Percentiles rank a stretch among this genome's conserved stretches.
phyloP scores from a whole-genome alignment of 1,139 yeast species.

The Candida glucosophila region DNA sequence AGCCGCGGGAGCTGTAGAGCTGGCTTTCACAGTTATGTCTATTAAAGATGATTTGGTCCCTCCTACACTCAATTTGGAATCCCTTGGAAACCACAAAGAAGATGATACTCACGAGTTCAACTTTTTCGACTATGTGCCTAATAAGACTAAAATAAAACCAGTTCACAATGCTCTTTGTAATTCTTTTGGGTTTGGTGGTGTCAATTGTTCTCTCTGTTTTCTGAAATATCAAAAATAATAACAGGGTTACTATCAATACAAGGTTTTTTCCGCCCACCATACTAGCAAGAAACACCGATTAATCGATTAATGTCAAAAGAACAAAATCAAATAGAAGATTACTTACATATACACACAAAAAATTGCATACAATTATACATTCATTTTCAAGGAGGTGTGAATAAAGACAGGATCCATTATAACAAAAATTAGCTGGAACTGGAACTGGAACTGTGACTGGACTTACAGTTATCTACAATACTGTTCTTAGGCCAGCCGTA shows the following conservation, averaged over 20 bases:
- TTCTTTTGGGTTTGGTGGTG: constrained; percentile 97
- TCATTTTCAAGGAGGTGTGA: too few species aligned
- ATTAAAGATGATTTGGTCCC: constrained; percentile 54
- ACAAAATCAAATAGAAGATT: too few species aligned
- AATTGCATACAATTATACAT: too few species aligned
- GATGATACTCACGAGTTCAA: constrained; percentile 32
- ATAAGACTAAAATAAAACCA: constrained; percentile 27
- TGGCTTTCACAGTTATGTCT: constrained; percentile 70
- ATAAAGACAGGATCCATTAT: too few species aligned
- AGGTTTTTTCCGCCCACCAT: too few species aligned
- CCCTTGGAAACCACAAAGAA: constrained; percentile 39
- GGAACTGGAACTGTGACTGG: too few species aligned
- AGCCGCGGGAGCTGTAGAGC: constrained; percentile 93
- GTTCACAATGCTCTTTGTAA: constrained; percentile 66
- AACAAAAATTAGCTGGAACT: too few species aligned
- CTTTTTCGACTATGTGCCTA: constrained; percentile 54
- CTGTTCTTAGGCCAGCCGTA: constrained; percentile 49
- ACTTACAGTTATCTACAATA: constrained; percentile 12
- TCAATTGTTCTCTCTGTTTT: constrained; percentile 57
- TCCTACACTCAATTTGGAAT: constrained; percentile 67
- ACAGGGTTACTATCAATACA: neutral
- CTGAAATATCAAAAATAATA: constrained; percentile 7
- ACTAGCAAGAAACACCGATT: too few species aligned
- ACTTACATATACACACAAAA: too few species aligned
- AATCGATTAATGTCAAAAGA: too few species aligned